Evolutionary conservation across 2,329 filamentous ascomycete species (phyloP), one percentile per base, ranked within the genome.

Genomic region (Arthrobotrys musiformis): DNA sequence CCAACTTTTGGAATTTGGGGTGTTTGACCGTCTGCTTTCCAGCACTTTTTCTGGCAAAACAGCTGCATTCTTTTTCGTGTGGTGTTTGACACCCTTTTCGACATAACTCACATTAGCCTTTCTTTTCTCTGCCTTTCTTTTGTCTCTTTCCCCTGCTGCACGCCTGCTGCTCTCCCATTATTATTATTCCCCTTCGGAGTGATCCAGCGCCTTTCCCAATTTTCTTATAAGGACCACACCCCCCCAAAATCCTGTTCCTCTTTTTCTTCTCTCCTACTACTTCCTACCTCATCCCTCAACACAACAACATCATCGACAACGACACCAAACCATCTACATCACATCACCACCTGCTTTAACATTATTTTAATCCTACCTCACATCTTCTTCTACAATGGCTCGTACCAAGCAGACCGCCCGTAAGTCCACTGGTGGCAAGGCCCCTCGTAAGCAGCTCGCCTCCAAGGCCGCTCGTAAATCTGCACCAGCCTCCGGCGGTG

Each of bases 381-480:
- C 46, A 61, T 33, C 24, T 13, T 17, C 19, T 56, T 72, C 22
- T 54, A 56, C 52, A 28, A 84, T 85, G 84, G 84, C 83, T 42
- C 80, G 84, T 79, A 85, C 84, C 72, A 85, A 85, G 78, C 83
- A 84, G 81, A 83, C 82, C 82, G 85, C 83, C 89, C 89, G 89
- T 85, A 91, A 97, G 89, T 91, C 90, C 85, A 92, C 90, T 82
- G 90, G 90, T 90, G 90, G 90, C 88, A 91, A 92, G 88, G 90
- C 90, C 82, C 90, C 90, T 79, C 89, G 90, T 86, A 99, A 99
- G 93, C 94, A 97, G 90, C 93, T 98, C 84, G 94, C 94, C 83
- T 97, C 94, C 89, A 97, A 97, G 92, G 95, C 94, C 81, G 94
- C 95, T 83, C 94, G 95, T 88, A 99, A 99, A 91, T 93, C 91